Evolutionary conservation across 805 yeast species (phyloP).

Genomic region (Pichia rugopelliculosa): DNA sequence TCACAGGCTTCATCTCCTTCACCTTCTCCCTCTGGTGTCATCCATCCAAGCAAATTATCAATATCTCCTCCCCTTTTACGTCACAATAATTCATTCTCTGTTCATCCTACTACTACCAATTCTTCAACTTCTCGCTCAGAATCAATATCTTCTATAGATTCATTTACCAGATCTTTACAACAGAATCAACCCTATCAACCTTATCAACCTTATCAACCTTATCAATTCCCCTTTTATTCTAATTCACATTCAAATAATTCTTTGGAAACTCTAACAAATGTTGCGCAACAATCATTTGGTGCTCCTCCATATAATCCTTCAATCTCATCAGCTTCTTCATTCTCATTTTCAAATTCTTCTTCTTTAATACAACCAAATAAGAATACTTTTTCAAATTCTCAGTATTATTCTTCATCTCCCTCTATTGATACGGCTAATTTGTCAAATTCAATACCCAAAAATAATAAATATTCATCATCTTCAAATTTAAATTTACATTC

Average conservation of each 20-base stretch:
- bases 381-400: constrained; percentile 3
- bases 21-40: background rate
- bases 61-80: constrained; percentile 7
- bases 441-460: constrained; percentile 4
- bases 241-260: background rate
- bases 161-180: background rate
- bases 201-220: background rate
- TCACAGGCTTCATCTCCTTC: background rate
- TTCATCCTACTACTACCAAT: background rate
- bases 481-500: background rate
- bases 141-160: constrained; percentile 13
- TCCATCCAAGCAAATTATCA: background rate
- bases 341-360: background rate
- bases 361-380: background rate
- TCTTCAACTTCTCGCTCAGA: constrained; percentile 6
- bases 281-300: constrained; percentile 13
- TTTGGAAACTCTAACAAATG: constrained; percentile 9
- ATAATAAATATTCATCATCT: background rate
- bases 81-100: background rate
- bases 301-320: background rate
- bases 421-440: background rate
- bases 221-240: background rate
- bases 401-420: background rate
- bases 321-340: background rate
- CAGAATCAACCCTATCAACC: background rate